A percentile compares a stretch with the other conserved stretches of the same genome.
These are phyloP conservation scores for Mentha longifolia DNA, from an alignment of 257 asterid genomes.

Conservation along the genomic window DNA sequence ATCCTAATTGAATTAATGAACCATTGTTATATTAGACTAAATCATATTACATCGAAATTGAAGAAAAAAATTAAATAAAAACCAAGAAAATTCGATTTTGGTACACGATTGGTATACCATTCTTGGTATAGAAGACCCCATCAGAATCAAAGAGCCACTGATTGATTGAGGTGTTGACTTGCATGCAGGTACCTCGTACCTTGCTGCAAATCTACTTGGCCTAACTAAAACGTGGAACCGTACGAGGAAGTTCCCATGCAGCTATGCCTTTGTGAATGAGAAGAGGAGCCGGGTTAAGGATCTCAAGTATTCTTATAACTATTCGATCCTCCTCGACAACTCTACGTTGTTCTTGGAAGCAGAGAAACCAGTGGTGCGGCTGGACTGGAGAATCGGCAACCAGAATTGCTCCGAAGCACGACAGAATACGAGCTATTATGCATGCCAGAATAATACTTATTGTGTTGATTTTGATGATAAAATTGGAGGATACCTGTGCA, in stretches of 20 bases:
- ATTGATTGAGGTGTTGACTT: neutral
- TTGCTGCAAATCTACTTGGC: neutral
- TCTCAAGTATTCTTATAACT: neutral
- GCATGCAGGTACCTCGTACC: neutral
- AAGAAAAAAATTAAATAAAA: too few species aligned
- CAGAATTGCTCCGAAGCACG: constrained; percentile 6
- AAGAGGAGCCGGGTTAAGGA: neutral
- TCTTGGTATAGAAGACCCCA: too few species aligned
- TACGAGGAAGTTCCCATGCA: constrained; percentile 10
- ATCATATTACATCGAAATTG: too few species aligned
- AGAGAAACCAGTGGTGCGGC: neutral
- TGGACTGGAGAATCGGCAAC: constrained; percentile 31
- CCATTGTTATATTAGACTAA: too few species aligned
- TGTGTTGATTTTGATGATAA: constrained; percentile 18
- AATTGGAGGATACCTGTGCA: constrained; percentile 31
- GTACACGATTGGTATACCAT: too few species aligned
- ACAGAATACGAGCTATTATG: neutral
- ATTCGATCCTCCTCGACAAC: neutral
- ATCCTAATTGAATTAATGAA: too few species aligned
- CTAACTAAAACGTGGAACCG: neutral
- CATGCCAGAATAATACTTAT: neutral
- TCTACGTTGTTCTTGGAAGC: neutral
- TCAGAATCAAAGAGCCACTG: too few species aligned
- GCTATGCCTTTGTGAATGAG: constrained; percentile 28
- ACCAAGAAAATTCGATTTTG: too few species aligned